Conservation (phyloP, 75 land plant species). For the Selaginella moellendorffii region DNA sequence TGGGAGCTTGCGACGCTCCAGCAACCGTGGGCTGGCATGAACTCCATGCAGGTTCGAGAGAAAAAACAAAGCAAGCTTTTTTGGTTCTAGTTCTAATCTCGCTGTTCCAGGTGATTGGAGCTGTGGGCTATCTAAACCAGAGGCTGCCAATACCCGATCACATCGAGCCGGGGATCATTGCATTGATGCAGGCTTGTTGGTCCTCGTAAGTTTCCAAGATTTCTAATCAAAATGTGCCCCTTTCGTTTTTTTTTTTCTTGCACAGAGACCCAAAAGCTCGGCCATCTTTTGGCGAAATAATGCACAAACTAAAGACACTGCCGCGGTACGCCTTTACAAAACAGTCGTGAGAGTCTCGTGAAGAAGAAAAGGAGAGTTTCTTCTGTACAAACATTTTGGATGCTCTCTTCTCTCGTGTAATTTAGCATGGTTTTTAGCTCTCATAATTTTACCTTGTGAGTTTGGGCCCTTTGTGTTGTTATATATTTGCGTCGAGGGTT, state of each 20-base stretch:
- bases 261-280: not conserved
- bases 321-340: not conserved
- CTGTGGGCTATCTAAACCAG: not conserved
- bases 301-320: not conserved
- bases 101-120: not conserved
- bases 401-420: too few species aligned
- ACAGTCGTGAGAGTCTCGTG: not conserved
- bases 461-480: too few species aligned
- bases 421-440: too few species aligned
- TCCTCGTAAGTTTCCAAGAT: conserved; percentile 1
- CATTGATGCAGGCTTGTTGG: not conserved
- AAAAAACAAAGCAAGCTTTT: not conserved
- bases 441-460: too few species aligned
- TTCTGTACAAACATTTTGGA: too few species aligned
- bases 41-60: conserved; percentile 6
- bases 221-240: too few species aligned
- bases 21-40: conserved; percentile 7
- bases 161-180: not conserved
- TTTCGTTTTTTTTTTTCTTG: not conserved
- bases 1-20: conserved; percentile 1
- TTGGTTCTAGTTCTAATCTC: not conserved
- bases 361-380: too few species aligned
- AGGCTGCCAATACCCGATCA: not conserved
- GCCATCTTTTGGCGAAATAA: not conserved
- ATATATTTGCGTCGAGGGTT: too few species aligned